Percentiles rank a stretch among this genome's conserved stretches.
These are phyloP conservation scores for Fulvia fulva DNA, from an alignment of 2,329 filamentous ascomycete species.

Conservation along the genomic window DNA sequence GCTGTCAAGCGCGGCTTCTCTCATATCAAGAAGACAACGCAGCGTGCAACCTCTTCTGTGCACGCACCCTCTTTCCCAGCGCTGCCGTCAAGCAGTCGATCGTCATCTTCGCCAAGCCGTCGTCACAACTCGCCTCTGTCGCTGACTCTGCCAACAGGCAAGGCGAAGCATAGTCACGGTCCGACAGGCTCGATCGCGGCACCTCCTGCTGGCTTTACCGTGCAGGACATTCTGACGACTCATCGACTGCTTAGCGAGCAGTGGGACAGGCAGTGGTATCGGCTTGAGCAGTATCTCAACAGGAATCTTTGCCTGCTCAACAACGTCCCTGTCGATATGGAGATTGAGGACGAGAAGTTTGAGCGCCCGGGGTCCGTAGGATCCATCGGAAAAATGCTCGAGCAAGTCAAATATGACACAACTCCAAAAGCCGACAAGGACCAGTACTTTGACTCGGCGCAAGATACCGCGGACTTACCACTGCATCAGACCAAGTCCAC, in stretches of 20 bases:
- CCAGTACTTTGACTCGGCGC: conserved; percentile 30
- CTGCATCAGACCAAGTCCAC: not conserved
- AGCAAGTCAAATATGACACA: conserved; percentile 43
- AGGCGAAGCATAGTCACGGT: conserved; percentile 21
- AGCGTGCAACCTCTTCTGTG: conserved; percentile 24
- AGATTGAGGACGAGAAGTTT: conserved; percentile 45
- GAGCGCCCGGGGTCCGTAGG: conserved; percentile 39
- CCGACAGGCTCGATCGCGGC: conserved; percentile 15
- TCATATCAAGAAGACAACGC: conserved; percentile 30
- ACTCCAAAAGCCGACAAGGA: conserved; percentile 42
- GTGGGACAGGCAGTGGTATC: conserved; percentile 48
- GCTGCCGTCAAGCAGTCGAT: conserved; percentile 17
- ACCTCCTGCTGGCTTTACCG: conserved; percentile 33
- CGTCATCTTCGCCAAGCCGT: conserved; percentile 8
- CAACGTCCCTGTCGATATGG: conserved; percentile 41
- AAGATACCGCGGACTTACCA: not conserved
- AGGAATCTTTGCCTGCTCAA: conserved; percentile 46
- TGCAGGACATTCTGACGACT: conserved; percentile 50
- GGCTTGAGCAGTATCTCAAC: conserved; percentile 45
- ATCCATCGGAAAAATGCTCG: conserved; percentile 32
- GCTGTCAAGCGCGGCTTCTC: conserved; percentile 31
- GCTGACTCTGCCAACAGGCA: conserved; percentile 25
- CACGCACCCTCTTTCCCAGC: conserved; percentile 32
- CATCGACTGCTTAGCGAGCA: conserved; percentile 47
- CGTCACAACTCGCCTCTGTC: conserved; percentile 21